Evolutionary conservation across 2,329 filamentous ascomycete species (phyloP).

Genomic region (Blastomyces silverae): DNA sequence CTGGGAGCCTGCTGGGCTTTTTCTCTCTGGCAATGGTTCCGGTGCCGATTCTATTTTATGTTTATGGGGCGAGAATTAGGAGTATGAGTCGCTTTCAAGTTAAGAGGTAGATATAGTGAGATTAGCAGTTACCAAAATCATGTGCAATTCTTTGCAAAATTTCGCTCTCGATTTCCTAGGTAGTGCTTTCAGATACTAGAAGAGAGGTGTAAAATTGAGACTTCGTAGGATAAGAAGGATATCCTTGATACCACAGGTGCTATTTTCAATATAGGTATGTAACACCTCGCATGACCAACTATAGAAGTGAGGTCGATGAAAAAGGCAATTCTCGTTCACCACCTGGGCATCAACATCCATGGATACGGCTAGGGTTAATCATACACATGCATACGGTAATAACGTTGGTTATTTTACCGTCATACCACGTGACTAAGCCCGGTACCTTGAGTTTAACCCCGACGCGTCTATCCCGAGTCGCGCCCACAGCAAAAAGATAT

Average conservation of each 20-base stretch:
- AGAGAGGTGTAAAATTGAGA: background rate
- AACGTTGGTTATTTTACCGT: background rate
- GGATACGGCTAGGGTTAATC: too few relatives aligned
- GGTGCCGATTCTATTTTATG: constrained; percentile 46
- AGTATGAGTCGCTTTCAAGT: constrained; percentile 40
- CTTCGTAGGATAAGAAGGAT: background rate
- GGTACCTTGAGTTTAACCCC: constrained; percentile 7
- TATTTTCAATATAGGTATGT: too few relatives aligned
- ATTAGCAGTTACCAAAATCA: background rate
- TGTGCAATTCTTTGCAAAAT: background rate
- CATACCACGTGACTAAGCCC: background rate
- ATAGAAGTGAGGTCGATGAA: background rate
- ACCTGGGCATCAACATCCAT: too few relatives aligned
- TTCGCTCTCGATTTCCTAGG: background rate
- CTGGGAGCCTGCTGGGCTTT: constrained; percentile 36
- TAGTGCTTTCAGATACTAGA: background rate
- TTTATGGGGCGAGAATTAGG: constrained; percentile 43
- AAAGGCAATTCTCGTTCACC: background rate
- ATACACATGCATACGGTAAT: background rate
- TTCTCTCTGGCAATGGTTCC: constrained; percentile 39
- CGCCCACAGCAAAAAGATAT: background rate
- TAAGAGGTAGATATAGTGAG: constrained; percentile 16
- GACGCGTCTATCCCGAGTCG: constrained; percentile 10
- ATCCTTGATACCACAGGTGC: too few relatives aligned
- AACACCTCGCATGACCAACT: too few relatives aligned